phyloP scores from a whole-genome alignment of 306 rosid species.

The Casuarina equisetifolia region DNA sequence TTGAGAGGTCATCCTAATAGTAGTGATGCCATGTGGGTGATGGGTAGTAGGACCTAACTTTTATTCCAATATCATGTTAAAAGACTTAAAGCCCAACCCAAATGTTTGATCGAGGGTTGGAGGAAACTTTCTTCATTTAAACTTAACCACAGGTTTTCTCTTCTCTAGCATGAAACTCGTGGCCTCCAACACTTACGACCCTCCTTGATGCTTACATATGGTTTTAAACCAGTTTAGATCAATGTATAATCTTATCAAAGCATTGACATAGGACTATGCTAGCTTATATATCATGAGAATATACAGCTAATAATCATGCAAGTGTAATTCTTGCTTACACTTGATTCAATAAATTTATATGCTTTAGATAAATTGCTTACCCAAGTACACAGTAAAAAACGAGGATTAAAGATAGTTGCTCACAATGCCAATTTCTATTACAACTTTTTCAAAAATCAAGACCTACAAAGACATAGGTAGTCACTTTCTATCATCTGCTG shows the following conservation, averaged over 20 bases:
- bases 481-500: neutral
- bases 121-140: too few species aligned
- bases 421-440: neutral
- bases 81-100: too few species aligned
- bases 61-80: too few species aligned
- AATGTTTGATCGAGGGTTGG: too few species aligned
- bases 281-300: neutral
- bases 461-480: neutral
- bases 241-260: neutral
- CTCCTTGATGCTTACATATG: neutral
- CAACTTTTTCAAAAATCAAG: neutral
- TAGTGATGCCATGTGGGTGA: too few species aligned
- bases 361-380: neutral
- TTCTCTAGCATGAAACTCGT: too few species aligned
- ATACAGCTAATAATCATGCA: neutral
- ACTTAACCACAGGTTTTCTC: too few species aligned
- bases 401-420: neutral
- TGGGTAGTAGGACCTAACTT: too few species aligned
- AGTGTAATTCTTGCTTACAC: neutral
- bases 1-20: too few species aligned
- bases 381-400: neutral
- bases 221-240: neutral
- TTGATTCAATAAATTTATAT: neutral
- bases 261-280: neutral
- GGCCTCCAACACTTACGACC: neutral